These are phyloP conservation scores for Alternaria longipes DNA, from an alignment of 2,329 filamentous ascomycete species.

Conservation along the genomic window DNA sequence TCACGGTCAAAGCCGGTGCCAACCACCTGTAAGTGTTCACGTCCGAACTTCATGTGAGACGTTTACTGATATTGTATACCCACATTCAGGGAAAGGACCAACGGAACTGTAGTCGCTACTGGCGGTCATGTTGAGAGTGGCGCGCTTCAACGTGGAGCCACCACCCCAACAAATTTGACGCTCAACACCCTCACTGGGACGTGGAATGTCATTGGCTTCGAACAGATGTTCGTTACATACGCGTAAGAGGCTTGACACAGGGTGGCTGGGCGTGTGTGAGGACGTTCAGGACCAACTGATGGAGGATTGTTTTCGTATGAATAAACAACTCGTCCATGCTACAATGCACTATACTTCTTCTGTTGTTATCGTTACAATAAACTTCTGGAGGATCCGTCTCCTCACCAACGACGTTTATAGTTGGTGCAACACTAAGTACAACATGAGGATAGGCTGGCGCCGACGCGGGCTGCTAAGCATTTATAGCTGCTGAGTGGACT, in stretches of 20 bases:
- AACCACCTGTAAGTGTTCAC: slow-evolving; percentile 58
- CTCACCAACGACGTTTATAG: neutral
- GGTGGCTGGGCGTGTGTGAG: neutral
- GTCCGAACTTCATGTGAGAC: too few species aligned
- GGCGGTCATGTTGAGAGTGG: slow-evolving; percentile 63
- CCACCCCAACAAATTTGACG: slow-evolving; percentile 44
- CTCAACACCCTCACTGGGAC: slow-evolving; percentile 40
- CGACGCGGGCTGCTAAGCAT: neutral
- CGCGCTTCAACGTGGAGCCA: slow-evolving; percentile 55
- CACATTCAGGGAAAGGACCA: slow-evolving; percentile 43
- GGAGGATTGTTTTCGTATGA: neutral
- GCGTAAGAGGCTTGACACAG: slow-evolving; percentile 28
- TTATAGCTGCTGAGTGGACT: neutral
- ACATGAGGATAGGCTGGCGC: slow-evolving; percentile 1
- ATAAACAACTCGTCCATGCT: neutral
- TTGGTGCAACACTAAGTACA: neutral
- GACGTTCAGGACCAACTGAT: neutral
- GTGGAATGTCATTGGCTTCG: slow-evolving; percentile 41
- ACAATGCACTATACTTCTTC: neutral
- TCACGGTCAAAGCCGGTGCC: slow-evolving; percentile 69
- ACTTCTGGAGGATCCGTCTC: slow-evolving; percentile 15
- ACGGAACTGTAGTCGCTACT: slow-evolving; percentile 44
- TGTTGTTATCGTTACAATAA: neutral
- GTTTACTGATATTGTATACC: too few species aligned
- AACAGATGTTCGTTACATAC: slow-evolving; percentile 41